phyloP scores from a whole-genome alignment of 306 rosid species.

The Malus asiatica region DNA sequence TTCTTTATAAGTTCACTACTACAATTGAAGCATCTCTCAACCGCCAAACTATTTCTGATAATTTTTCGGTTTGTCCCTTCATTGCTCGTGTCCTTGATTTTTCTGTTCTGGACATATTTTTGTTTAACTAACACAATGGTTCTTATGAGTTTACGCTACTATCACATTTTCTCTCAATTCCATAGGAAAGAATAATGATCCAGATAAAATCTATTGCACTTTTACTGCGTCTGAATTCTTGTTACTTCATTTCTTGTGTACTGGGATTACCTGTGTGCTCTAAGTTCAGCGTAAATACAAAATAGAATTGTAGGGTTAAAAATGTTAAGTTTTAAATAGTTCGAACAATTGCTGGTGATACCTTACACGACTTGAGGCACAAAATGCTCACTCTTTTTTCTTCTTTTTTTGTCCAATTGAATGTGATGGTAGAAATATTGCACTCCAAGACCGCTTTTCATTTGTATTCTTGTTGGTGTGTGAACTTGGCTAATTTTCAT shows the following conservation, averaged over 20 bases:
- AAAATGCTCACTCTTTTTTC: neutral
- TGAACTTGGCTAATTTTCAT: neutral
- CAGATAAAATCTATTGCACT: neutral
- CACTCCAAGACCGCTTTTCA: neutral
- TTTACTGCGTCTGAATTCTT: neutral
- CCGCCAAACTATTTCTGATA: conserved; percentile 75
- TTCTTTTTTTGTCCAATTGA: neutral
- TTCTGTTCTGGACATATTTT: neutral
- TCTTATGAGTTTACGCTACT: neutral
- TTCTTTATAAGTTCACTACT: conserved; percentile 75
- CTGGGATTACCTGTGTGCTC: neutral
- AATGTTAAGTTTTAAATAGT: neutral
- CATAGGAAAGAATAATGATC: neutral
- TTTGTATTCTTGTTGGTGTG: too few species aligned
- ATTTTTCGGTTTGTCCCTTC: conserved; percentile 56
- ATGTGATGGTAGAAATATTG: neutral
- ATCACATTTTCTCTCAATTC: neutral
- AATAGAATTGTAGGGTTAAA: neutral
- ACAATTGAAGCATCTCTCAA: conserved; percentile 77
- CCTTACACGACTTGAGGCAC: neutral
- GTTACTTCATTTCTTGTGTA: neutral
- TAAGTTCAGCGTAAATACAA: neutral
- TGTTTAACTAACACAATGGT: neutral
- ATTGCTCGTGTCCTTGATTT: neutral
- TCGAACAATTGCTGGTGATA: neutral